These are phyloP conservation scores for Sphaerobolus stellatus DNA, from an alignment of 1,284 basidiomycete species.

Conservation along the genomic window DNA sequence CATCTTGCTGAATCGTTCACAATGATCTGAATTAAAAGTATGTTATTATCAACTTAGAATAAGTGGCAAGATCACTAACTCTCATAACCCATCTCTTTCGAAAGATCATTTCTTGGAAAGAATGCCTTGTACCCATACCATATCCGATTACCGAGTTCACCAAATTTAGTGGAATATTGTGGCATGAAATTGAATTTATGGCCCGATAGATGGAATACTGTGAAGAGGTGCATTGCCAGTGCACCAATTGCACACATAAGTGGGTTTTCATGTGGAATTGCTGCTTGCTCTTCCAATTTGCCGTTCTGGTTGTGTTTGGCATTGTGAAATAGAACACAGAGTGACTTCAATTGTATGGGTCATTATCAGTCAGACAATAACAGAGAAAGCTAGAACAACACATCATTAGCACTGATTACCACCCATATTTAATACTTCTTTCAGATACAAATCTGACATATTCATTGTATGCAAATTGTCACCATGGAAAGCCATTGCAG, in stretches of 20 bases:
- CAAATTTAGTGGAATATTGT: constrained; percentile 18
- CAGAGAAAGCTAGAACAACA: no score
- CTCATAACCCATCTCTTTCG: constrained; percentile 25
- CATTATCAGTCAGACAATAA: no score
- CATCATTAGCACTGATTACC: constrained; percentile 6
- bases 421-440: constrained; percentile 18
- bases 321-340: not conserved
- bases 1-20: constrained; percentile 19
- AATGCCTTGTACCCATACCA: constrained; percentile 27
- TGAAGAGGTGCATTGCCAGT: constrained; percentile 23
- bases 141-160: constrained; percentile 20
- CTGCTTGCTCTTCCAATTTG: constrained; percentile 3
- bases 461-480: constrained; percentile 22
- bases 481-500: constrained; percentile 22
- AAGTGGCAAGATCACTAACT: no score
- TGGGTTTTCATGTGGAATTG: not conserved
- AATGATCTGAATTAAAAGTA: constrained; percentile 19
- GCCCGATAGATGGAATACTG: constrained; percentile 25
- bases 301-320: constrained; percentile 5
- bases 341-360: constrained; percentile 6
- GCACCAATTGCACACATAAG: constrained; percentile 20
- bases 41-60: not conserved
- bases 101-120: constrained; percentile 11
- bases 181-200: constrained; percentile 23
- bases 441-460: constrained; percentile 23